phyloP scores from a whole-genome alignment of 768 basidiomycete species.

The Chalciporus sphaerocephalus region DNA sequence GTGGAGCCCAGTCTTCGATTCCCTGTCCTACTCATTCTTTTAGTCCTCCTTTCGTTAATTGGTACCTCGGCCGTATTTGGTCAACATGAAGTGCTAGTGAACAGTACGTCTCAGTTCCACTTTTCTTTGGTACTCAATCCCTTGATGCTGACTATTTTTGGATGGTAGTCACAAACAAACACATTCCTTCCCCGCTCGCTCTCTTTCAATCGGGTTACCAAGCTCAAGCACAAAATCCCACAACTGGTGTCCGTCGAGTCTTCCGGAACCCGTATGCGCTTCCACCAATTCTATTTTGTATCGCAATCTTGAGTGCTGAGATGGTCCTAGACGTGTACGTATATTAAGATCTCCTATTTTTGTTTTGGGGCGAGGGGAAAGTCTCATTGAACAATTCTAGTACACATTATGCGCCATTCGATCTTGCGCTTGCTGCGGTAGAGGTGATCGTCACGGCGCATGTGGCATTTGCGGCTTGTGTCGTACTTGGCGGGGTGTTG shows the following conservation, averaged over 20 bases:
- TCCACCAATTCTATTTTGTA: slow-evolving; percentile 56
- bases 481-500: slow-evolving; percentile 79
- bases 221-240: slow-evolving; percentile 5
- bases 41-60: slow-evolving; percentile 55
- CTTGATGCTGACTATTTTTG: slow-evolving; percentile 1
- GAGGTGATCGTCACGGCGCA: slow-evolving; percentile 76
- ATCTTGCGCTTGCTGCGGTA: slow-evolving; percentile 77
- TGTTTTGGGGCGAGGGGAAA: background rate
- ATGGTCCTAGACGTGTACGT: slow-evolving; percentile 56
- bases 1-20: slow-evolving; percentile 52
- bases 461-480: slow-evolving; percentile 79
- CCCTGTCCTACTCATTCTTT: slow-evolving; percentile 51
- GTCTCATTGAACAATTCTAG: slow-evolving; percentile 18
- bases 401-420: slow-evolving; percentile 63
- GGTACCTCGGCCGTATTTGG: slow-evolving; percentile 54
- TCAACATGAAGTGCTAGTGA: slow-evolving; percentile 63
- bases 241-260: slow-evolving; percentile 25
- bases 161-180: slow-evolving; percentile 54
- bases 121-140: slow-evolving; percentile 1
- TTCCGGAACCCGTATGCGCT: slow-evolving; percentile 74
- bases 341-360: background rate
- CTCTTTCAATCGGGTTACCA: slow-evolving; percentile 36
- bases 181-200: slow-evolving; percentile 50
- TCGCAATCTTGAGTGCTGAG: slow-evolving; percentile 51
- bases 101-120: slow-evolving; percentile 42